phyloP scores from a whole-genome alignment of 1,139 yeast genomes.

The Protomyces pachydermus region DNA sequence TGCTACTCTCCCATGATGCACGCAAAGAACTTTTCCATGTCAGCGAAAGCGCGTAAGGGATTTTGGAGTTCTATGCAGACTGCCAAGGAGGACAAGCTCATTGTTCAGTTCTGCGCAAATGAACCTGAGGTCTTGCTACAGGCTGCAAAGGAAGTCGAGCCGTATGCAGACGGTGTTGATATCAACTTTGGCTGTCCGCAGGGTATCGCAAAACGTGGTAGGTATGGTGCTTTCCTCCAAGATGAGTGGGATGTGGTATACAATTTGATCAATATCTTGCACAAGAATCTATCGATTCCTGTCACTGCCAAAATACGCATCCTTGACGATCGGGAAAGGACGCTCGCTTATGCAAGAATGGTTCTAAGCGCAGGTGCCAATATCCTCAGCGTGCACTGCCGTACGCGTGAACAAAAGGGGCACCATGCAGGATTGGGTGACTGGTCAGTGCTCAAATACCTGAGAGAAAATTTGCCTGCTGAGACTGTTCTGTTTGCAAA shows the following conservation, averaged over 20 bases:
- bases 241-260: constrained; percentile 90
- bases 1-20: constrained; percentile 98
- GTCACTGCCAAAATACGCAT: constrained; percentile 95
- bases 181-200: constrained; percentile 96
- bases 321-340: constrained; percentile 77
- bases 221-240: constrained; percentile 92
- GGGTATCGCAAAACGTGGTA: constrained; percentile 91
- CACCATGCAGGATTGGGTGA: constrained; percentile 93
- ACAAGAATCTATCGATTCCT: constrained; percentile 64
- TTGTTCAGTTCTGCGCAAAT: constrained; percentile 95
- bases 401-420: constrained; percentile 97
- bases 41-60: constrained; percentile 68
- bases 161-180: constrained; percentile 91
- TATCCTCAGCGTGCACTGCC: constrained; percentile 87
- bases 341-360: constrained; percentile 81
- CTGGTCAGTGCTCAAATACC: constrained; percentile 71
- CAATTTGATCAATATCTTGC: constrained; percentile 64
- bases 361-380: constrained; percentile 95
- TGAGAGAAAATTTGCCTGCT: constrained; percentile 71
- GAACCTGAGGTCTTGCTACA: constrained; percentile 76
- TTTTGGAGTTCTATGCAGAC: constrained; percentile 81
- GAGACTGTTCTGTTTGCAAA: constrained; percentile 90
- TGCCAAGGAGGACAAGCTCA: constrained; percentile 69
- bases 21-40: constrained; percentile 81
- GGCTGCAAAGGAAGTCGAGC: constrained; percentile 77